These are phyloP conservation scores for Cutaneotrichosporon sp. DNA, from an alignment of 1,284 basidiomycete species.

Conservation along the genomic window DNA sequence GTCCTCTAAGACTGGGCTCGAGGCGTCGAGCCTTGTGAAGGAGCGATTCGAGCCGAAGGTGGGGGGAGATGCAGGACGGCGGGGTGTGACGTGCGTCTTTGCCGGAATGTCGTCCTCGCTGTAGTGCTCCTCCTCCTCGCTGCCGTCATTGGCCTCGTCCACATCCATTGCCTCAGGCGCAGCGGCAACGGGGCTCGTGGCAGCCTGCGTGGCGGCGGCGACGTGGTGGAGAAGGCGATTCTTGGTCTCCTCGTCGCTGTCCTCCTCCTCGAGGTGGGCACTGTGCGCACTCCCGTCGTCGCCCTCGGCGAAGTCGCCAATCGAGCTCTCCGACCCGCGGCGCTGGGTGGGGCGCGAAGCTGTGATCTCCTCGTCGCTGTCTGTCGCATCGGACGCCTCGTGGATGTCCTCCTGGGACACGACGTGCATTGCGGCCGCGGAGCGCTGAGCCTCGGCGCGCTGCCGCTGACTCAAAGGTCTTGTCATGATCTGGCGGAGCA, in stretches of 20 bases:
- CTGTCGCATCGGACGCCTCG: constrained; percentile 20
- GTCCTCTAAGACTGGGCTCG: constrained; percentile 12
- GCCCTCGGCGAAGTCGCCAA: constrained; percentile 38
- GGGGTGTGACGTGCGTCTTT: neutral
- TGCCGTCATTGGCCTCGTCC: constrained; percentile 5
- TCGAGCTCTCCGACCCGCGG: constrained; percentile 36
- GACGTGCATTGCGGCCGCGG: constrained; percentile 37
- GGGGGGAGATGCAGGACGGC: neutral
- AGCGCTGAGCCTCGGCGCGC: constrained; percentile 29
- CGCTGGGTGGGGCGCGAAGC: constrained; percentile 10
- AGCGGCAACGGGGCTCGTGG: neutral
- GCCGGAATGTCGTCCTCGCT: constrained; percentile 7
- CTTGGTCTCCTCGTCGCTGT: constrained; percentile 14
- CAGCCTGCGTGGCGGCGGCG: neutral
- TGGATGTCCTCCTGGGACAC: constrained; percentile 23
- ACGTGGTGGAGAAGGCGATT: constrained; percentile 9
- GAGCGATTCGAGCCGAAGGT: constrained; percentile 9
- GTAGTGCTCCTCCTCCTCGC: constrained; percentile 7
- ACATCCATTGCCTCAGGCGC: constrained; percentile 14
- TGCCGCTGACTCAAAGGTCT: constrained; percentile 34
- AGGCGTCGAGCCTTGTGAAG: constrained; percentile 3
- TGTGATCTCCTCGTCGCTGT: constrained; percentile 23
- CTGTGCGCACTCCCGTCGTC: constrained; percentile 2
- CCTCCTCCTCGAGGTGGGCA: constrained; percentile 18
- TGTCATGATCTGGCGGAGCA: constrained; percentile 34